Evolutionary conservation across 805 yeast species (phyloP), one percentile per base, ranked within the genome.

Genomic region (Candida parachauliodes): DNA sequence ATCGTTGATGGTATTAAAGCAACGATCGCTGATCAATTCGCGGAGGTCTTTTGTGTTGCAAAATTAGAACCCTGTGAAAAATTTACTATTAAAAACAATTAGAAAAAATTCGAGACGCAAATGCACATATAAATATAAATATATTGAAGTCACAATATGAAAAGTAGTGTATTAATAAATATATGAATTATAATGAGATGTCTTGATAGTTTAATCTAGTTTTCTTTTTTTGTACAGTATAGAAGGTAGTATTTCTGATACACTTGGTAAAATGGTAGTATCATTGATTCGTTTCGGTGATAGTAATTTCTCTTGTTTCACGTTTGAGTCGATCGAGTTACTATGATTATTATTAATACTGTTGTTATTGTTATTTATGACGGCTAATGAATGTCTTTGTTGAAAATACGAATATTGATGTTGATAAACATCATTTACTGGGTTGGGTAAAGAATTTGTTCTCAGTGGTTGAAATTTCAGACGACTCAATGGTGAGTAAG

Each of bases 191-290:
- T n/a, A n/a, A n/a, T n/a, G n/a, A n/a, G n/a, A n/a, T n/a, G n/a
- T n/a, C n/a, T n/a, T n/a, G n/a, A 21, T 33, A 37, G 22, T 12
- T 31, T 25, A 34, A n/a, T 34, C 36, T 22, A 39, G 26, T 16
- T 28, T 26, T 25, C 41, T 32, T 27, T 30, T 38, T 20, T 38
- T 38, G 15, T 22, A 22, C 8, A 32, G 34, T 14, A 28, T 51
- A 19, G 61, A 52, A 35, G 57, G 59, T 39, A 61, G 64, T 27
- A 65, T 49, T 42, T 65, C 70, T 24, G 58, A 55, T 25, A 65
- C 67, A 7, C 64, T 57, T 3, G 70, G 70, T 16, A 65, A 49
- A 29, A 43, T 49, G 12, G 34, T 28, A 2, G 31, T 28, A 20
- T 25, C 22, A 12, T 27, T 32, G 11, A 18, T 31, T 17, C 27